phyloP scores from a whole-genome alignment of 805 yeast species.

The Tetrapisispora phaffii region DNA sequence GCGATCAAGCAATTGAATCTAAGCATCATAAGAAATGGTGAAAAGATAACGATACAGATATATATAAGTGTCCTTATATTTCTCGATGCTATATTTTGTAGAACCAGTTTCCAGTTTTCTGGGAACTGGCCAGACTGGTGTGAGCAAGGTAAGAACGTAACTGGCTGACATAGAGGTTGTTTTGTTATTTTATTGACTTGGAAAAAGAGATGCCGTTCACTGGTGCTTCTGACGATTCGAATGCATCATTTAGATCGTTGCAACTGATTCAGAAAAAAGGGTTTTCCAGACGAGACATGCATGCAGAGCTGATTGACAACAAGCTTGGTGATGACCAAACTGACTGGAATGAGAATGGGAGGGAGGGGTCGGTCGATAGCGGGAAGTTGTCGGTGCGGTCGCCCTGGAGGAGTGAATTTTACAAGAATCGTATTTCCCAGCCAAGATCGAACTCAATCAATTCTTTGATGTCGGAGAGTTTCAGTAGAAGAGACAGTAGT shows the following conservation, averaged over 20 bases:
- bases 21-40: too few species aligned
- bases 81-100: too few species aligned
- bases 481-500: constrained; percentile 1
- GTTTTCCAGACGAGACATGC: not conserved
- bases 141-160: not conserved
- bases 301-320: not conserved
- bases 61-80: too few species aligned
- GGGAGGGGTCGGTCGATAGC: not conserved
- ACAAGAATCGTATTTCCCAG: not conserved
- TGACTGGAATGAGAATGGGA: not conserved
- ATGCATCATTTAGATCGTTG: constrained; percentile 16
- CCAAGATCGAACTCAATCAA: not conserved
- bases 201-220: constrained; percentile 23
- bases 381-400: not conserved
- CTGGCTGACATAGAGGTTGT: too few species aligned
- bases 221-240: constrained; percentile 25
- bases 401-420: not conserved
- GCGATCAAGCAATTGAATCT: too few species aligned
- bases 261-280: constrained; percentile 19
- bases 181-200: not conserved
- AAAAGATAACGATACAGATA: too few species aligned
- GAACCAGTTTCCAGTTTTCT: too few species aligned
- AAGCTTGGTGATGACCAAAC: not conserved
- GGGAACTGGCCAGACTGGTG: not conserved
- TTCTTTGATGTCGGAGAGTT: not conserved